These are phyloP conservation scores for Mortierella sp. DNA, from an alignment of 371 early-diverging fungal species.

Conservation along the genomic window DNA sequence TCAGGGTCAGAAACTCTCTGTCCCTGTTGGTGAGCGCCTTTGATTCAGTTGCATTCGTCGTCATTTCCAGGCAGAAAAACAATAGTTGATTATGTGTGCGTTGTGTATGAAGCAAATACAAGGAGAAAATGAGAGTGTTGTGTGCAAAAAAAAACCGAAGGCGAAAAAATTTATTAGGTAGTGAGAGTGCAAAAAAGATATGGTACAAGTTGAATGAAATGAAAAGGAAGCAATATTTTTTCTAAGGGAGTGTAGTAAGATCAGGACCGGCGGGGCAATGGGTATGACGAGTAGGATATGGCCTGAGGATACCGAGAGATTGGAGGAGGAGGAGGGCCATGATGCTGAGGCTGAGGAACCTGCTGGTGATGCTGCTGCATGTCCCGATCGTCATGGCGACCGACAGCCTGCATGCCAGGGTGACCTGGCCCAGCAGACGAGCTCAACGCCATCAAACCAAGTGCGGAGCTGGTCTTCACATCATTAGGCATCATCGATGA, in stretches of 20 bases:
- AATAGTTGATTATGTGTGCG: not conserved
- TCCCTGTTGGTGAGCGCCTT: conserved; percentile 45
- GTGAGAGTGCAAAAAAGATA: not conserved
- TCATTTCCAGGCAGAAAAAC: not conserved
- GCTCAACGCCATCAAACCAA: conserved; percentile 61
- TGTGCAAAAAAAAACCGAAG: not conserved
- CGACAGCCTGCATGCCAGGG: conserved; percentile 7
- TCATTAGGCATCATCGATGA: conserved; percentile 20
- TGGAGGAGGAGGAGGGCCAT: conserved; percentile 27
- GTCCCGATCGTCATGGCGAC: conserved; percentile 41
- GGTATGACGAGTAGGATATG: conserved; percentile 39
- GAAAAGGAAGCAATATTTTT: not conserved
- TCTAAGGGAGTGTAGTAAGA: not conserved
- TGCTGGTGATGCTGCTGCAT: conserved; percentile 26
- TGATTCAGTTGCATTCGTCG: not conserved
- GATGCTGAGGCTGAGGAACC: conserved; percentile 24
- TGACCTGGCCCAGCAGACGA: conserved; percentile 32
- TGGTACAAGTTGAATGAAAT: not conserved
- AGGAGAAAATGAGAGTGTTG: not conserved
- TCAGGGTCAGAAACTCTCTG: conserved; percentile 39
- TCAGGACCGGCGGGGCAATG: conserved; percentile 45
- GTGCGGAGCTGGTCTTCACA: conserved; percentile 57
- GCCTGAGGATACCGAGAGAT: conserved; percentile 32
- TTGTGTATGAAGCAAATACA: not conserved
- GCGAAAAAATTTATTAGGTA: not conserved